Conservation (phyloP, 495 filamentous ascomycete species). For the Hypomontagnella submonticulosa region DNA sequence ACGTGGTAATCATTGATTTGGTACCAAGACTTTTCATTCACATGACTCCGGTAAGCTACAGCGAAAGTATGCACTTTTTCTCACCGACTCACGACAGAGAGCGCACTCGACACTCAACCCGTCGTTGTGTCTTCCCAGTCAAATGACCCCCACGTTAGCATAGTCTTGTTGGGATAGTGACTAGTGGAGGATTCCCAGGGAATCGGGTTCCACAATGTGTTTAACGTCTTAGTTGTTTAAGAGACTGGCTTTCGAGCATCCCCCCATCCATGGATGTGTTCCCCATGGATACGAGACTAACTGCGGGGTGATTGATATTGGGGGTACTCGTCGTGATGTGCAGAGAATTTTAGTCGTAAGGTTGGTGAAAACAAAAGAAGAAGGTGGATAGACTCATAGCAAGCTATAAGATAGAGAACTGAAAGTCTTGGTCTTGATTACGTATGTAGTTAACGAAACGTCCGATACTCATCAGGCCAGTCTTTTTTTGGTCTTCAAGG, state of each 20-base stretch:
- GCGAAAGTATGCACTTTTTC: slow-evolving; percentile 15
- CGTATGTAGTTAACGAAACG: too few species aligned
- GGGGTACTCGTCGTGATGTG: slow-evolving; percentile 4
- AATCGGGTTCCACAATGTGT: not conserved
- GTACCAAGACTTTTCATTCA: slow-evolving; percentile 23
- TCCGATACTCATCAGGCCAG: too few species aligned
- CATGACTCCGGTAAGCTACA: slow-evolving; percentile 36
- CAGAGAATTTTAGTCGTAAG: not conserved
- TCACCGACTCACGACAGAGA: slow-evolving; percentile 7
- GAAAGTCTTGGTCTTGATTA: too few species aligned
- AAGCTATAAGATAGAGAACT: not conserved
- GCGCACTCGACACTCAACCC: slow-evolving; percentile 1
- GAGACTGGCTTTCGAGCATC: not conserved
- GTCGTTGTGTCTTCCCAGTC: slow-evolving; percentile 7
- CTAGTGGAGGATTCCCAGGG: not conserved
- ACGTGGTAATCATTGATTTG: slow-evolving; percentile 42
- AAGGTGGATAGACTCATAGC: not conserved
- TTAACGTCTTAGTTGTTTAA: too few species aligned
- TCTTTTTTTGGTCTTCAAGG: too few species aligned
- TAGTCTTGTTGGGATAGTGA: not conserved
- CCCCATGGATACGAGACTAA: slow-evolving; percentile 2
- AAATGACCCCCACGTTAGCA: not conserved
- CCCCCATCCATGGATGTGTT: not conserved
- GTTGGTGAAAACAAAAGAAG: not conserved
- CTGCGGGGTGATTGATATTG: slow-evolving; percentile 15